These are phyloP conservation scores for Pythium graminicola DNA, from an alignment of 352 stramenopile genomes.

Conservation along the genomic window DNA sequence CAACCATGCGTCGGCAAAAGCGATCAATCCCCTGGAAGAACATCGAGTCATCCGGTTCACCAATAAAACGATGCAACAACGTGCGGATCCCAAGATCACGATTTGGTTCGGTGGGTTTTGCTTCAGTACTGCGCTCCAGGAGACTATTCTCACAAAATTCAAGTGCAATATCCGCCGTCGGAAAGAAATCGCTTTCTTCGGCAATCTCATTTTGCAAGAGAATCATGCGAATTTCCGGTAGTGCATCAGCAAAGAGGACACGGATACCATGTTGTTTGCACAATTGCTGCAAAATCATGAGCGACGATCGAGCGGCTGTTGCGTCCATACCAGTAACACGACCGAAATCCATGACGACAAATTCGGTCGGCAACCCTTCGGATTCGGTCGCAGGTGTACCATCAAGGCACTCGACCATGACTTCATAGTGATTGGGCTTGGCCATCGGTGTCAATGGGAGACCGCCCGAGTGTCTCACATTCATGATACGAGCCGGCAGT, in stretches of 20 bases:
- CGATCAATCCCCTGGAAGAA: slow-evolving; percentile 59
- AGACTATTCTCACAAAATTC: slow-evolving; percentile 75
- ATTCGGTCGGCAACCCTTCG: slow-evolving; percentile 62
- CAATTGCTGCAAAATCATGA: slow-evolving; percentile 80
- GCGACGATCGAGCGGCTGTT: slow-evolving; percentile 69
- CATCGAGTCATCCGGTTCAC: slow-evolving; percentile 55
- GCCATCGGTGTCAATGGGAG: slow-evolving; percentile 50
- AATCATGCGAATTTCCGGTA: slow-evolving; percentile 60
- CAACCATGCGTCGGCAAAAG: slow-evolving; percentile 54
- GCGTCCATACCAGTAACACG: slow-evolving; percentile 86
- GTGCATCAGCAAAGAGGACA: slow-evolving; percentile 61
- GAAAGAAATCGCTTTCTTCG: slow-evolving; percentile 54
- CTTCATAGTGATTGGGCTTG: slow-evolving; percentile 27
- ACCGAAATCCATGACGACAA: slow-evolving; percentile 86
- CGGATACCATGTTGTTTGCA: slow-evolving; percentile 65
- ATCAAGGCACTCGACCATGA: slow-evolving; percentile 65
- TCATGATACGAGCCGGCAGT: slow-evolving; percentile 8
- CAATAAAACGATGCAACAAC: slow-evolving; percentile 74
- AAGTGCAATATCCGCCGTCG: slow-evolving; percentile 62
- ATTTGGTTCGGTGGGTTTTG: slow-evolving; percentile 26
- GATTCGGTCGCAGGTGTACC: slow-evolving; percentile 42
- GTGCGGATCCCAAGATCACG: slow-evolving; percentile 53
- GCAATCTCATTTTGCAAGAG: slow-evolving; percentile 72
- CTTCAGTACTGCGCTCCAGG: slow-evolving; percentile 21
- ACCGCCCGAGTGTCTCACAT: slow-evolving; percentile 16